Evolutionary conservation across 108 stramenopile species (phyloP).

Genomic region (Cyclotella choctawhatcheeana): DNA sequence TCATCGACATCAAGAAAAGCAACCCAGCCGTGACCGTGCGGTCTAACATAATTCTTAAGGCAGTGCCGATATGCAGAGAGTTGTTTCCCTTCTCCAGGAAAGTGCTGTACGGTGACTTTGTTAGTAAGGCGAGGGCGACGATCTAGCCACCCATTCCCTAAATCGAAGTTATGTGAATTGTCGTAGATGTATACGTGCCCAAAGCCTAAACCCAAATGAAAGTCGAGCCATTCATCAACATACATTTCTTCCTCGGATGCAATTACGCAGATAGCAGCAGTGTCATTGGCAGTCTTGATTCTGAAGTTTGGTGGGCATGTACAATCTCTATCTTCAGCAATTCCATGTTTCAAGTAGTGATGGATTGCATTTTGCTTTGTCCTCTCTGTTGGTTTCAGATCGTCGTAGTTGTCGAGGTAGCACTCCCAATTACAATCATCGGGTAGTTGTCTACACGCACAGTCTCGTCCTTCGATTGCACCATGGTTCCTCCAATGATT

Average conservation of each 20-base stretch:
- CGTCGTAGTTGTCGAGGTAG: constrained; percentile 7
- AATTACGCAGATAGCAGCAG: constrained; percentile 22
- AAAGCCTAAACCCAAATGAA: constrained; percentile 61
- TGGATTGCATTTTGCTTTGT: not conserved
- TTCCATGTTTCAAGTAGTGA: constrained; percentile 6
- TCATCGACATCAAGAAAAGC: constrained; percentile 33
- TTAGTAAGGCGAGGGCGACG: constrained; percentile 19
- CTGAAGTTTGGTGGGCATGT: constrained; percentile 1
- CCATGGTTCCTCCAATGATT: constrained; percentile 1
- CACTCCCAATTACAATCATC: constrained; percentile 6
- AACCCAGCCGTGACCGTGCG: too few species aligned
- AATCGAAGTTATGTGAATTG: constrained; percentile 52
- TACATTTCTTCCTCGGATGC: constrained; percentile 45
- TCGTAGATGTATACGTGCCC: constrained; percentile 54
- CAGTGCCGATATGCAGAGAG: constrained; percentile 39
- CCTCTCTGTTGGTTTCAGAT: not conserved
- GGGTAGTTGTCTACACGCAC: constrained; percentile 5
- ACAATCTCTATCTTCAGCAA: constrained; percentile 13
- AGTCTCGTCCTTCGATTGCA: constrained; percentile 4
- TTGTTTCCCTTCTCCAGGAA: constrained; percentile 45
- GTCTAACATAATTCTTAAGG: constrained; percentile 13
- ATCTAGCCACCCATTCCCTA: constrained; percentile 41
- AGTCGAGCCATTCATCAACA: constrained; percentile 69
- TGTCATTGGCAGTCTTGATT: constrained; percentile 3
- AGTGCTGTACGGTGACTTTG: constrained; percentile 23